These are phyloP conservation scores for Torulaspora delbrueckii DNA, from an alignment of 805 yeast genomes.

Conservation along the genomic window DNA sequence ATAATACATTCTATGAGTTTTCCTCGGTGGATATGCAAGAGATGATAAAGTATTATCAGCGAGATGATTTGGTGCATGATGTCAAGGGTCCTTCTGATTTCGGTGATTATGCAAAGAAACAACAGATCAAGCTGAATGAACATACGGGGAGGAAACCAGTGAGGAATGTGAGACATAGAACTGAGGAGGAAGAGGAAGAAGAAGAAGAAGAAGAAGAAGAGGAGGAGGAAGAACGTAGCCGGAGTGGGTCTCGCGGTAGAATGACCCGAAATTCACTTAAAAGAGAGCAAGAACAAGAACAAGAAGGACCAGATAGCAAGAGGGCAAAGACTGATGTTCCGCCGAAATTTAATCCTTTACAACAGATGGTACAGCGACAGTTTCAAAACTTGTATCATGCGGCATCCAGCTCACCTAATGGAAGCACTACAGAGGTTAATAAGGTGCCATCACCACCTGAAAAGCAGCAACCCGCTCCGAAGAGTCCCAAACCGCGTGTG, in stretches of 20 bases:
- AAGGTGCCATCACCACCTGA: slow-evolving; percentile 7
- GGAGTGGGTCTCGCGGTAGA: slow-evolving; percentile 10
- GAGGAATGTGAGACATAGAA: not conserved
- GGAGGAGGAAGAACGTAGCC: slow-evolving; percentile 11
- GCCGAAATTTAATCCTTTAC: slow-evolving; percentile 23
- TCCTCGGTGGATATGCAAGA: slow-evolving; percentile 62
- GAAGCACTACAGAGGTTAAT: not conserved
- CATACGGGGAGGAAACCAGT: slow-evolving; percentile 3
- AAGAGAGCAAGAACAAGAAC: slow-evolving; percentile 1
- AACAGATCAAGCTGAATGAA: slow-evolving; percentile 17
- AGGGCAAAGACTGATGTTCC: slow-evolving; percentile 4
- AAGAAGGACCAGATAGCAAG: slow-evolving; percentile 1
- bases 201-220: slow-evolving; percentile 11
- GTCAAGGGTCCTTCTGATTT: slow-evolving; percentile 61
- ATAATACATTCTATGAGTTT: slow-evolving; percentile 79
- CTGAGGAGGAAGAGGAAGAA: slow-evolving; percentile 2
- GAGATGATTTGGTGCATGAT: slow-evolving; percentile 44
- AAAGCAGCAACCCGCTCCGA: not conserved
- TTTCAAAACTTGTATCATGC: slow-evolving; percentile 24
- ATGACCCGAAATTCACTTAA: slow-evolving; percentile 2
- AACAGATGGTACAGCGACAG: slow-evolving; percentile 28
- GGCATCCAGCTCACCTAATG: slow-evolving; percentile 9
- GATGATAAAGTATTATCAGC: slow-evolving; percentile 40
- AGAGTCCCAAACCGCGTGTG: not conserved
- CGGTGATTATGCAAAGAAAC: slow-evolving; percentile 49